Base-by-base conservation (phyloP, 495 filamentous ascomycete genomes). In the Tuber borchii region DNA sequence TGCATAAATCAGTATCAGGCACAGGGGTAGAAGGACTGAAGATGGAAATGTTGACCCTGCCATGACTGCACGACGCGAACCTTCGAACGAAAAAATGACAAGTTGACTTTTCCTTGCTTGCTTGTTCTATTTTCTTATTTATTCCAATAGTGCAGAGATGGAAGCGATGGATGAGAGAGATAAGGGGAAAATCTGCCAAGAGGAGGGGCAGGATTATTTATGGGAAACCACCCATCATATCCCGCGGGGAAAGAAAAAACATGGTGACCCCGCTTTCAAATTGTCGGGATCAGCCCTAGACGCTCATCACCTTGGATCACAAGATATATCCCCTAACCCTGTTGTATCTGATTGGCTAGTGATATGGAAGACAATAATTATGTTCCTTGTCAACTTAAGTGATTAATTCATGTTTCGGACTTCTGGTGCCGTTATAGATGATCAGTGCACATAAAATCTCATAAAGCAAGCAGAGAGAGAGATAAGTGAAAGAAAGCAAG, bases 1-100 rank as follows among this genome's bases (percentile, higher is more conserved):
- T 68, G 87, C 87, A 76, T 91, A 84, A 75, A 88, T 85, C 42
- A 94, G 83, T 37, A 93, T 80, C 71, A 92, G 70, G 17, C 89
- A 79, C 42, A 88, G 78, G 72, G 85, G 85, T 40, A 90, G 83
- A 42, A 84, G 78, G 22, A 79, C 42, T 26, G 78, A 71, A 10
- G 78, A 77, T 37, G 78, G 73, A 34, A 65, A 34, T 26, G 75
- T 69, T 9, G 77, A 79, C 40, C 77, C 78, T 65, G 76, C 77
- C 78, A 79, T 79, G 42, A 70, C 74, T 31, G 56, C 12, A 2
- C 4, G 56, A 34, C 31, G 3, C 14, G 31, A 34, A 65, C 14
- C 14, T 34, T 34, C 14, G 56, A 34, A 19, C 26, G 6, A 2
- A 17, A 17, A 6, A 26, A 17, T 65, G 26, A 34, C 10, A 31